Evolutionary conservation across 805 yeast genomes (phyloP).

Genomic region (Suhomyces canberraensis): DNA sequence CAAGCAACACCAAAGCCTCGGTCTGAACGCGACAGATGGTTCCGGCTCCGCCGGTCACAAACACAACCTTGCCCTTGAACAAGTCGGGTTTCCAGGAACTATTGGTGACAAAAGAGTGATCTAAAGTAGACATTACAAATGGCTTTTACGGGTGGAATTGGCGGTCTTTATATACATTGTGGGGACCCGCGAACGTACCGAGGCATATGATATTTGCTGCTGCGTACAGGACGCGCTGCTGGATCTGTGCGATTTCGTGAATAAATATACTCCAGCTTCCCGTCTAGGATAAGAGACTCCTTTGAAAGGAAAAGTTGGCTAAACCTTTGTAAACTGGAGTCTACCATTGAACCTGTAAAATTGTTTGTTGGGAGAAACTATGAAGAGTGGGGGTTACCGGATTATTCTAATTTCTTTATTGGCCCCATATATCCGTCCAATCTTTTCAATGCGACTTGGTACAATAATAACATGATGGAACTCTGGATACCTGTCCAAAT

Average conservation of each 20-base stretch:
- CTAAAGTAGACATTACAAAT: conserved; percentile 28
- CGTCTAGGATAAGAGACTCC: too few species aligned
- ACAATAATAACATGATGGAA: conserved; percentile 85
- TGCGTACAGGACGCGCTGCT: too few species aligned
- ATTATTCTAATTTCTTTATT: too few species aligned
- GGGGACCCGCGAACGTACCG: conserved; percentile 1
- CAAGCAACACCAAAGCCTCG: conserved; percentile 77
- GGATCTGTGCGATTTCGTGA: too few species aligned
- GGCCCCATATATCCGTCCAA: conserved; percentile 29
- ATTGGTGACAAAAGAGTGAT: conserved; percentile 26
- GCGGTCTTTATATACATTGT: not conserved
- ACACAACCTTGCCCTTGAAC: conserved; percentile 80
- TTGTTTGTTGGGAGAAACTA: too few species aligned
- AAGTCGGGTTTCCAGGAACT: conserved; percentile 54
- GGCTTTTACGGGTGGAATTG: not conserved
- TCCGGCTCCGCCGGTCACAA: conserved; percentile 96
- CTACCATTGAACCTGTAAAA: too few species aligned
- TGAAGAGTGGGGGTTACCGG: too few species aligned
- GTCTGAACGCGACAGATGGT: conserved; percentile 90
- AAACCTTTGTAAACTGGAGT: too few species aligned
- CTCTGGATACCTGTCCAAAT: conserved; percentile 97
- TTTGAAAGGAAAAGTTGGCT: too few species aligned
- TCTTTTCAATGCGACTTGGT: conserved; percentile 69
- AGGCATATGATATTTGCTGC: not conserved
- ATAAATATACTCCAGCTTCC: too few species aligned